Base-by-base conservation (phyloP, 208 protist species). In the Trypanosoma theileri region DNA sequence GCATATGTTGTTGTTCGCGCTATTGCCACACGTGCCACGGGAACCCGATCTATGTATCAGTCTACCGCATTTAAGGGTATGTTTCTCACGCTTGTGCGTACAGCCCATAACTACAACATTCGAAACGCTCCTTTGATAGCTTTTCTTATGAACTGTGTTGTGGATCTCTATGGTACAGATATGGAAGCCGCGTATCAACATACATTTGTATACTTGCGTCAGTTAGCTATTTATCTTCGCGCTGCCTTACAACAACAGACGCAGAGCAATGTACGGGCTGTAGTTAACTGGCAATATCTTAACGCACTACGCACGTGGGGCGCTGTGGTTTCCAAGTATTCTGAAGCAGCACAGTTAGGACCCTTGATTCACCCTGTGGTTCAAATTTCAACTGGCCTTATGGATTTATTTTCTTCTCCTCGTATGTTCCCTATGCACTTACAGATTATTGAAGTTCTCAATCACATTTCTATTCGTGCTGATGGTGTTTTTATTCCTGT, bases 251-350 rank as follows among this genome's bases (percentile, higher is more conserved):
- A 94, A 63, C 88, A 94, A 70, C 88, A 95, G 77, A 85, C 87
- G 44, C 88, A 93, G 84, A 91, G 85, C 66, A 92, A 96, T 59
- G 88, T 97, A 24, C 78, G 86, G 16, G 94, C 92, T 1, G 96
- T 99, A 21, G 98, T 98, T 68, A 98, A 98, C 77, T 99, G 98
- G 97, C 97, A 98, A 74, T 98, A 93, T 71, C 69, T 99, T 51
- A 97, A 97, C 71, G 93, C 90, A 46, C 72, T 98, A 16, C 84
- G 93, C 52, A 88, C 93, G 41, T 99, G 97, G 97, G 92, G 90
- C 16, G 81, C 89, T 26, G 86, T 98, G 0, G 87, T 98, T 19
- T 89, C 85, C 16, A 89, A 82, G 14, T 95, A 96, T 72, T 67
- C 79, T 11, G 87, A 96, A 59, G 79, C 83, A 9, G 69, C 90